Conservation (phyloP, 805 yeast genomes). For the Ogataea parapolymorpha region DNA sequence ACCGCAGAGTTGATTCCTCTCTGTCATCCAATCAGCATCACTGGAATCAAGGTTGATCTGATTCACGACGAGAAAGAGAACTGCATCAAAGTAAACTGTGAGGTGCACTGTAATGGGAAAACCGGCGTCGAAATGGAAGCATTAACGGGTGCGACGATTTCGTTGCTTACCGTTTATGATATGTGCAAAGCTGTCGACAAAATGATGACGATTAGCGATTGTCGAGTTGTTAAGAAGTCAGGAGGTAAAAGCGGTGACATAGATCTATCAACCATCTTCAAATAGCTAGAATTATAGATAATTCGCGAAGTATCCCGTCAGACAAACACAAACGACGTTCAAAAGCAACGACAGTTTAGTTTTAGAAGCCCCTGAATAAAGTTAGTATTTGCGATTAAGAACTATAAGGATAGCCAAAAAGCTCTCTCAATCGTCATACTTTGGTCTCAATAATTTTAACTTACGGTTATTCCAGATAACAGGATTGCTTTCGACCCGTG, state of each 20-base stretch:
- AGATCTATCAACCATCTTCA: neutral
- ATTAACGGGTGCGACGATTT: constrained; percentile 41
- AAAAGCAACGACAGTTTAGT: constrained; percentile 6
- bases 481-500: constrained; percentile 14
- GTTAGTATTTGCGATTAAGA: constrained; percentile 4
- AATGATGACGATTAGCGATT: constrained; percentile 38
- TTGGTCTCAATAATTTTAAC: constrained; percentile 13
- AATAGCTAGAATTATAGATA: constrained; percentile 3
- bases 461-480: constrained; percentile 24
- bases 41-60: constrained; percentile 38
- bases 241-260: constrained; percentile 42
- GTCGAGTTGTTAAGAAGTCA: constrained; percentile 37
- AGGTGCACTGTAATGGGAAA: constrained; percentile 45
- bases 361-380: constrained; percentile 11
- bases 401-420: constrained; percentile 4
- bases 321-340: constrained; percentile 12
- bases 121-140: constrained; percentile 64
- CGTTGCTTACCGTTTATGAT: constrained; percentile 49
- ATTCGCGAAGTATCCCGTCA: constrained; percentile 14
- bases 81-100: constrained; percentile 33
- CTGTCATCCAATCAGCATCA: constrained; percentile 46
- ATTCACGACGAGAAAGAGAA: constrained; percentile 18
- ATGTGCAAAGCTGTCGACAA: constrained; percentile 60
- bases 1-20: constrained; percentile 47
- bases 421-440: constrained; percentile 7